Evolutionary conservation across 208 protist genomes (phyloP).

Genomic region (Angomonas ambiguus): DNA sequence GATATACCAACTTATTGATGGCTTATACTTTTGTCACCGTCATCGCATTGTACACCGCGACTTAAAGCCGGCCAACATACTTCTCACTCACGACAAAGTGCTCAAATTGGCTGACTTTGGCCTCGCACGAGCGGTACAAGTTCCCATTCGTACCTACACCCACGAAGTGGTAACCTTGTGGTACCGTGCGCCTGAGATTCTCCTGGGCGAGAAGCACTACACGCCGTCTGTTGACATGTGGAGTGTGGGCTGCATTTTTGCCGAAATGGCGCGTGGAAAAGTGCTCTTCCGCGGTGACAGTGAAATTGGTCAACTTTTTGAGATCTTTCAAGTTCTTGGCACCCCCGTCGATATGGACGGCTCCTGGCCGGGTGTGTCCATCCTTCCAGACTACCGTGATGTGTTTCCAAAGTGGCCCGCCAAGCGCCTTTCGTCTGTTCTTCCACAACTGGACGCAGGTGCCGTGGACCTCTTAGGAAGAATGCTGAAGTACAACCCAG

Average conservation of each 20-base stretch:
- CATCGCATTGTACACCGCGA: constrained; percentile 94
- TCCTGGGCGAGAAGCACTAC: constrained; percentile 99
- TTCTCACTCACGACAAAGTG: constrained; percentile 77
- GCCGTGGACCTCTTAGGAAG: constrained; percentile 76
- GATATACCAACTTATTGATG: constrained; percentile 90
- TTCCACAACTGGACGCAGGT: constrained; percentile 77
- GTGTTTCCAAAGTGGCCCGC: constrained; percentile 93
- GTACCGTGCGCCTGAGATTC: constrained; percentile 99
- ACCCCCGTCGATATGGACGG: constrained; percentile 92
- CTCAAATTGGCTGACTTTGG: constrained; percentile 96
- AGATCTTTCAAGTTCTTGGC: constrained; percentile 97
- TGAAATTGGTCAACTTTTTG: constrained; percentile 97
- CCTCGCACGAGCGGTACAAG: constrained; percentile 97
- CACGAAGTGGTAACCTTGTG: constrained; percentile 99
- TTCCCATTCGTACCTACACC: constrained; percentile 98
- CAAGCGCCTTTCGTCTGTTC: constrained; percentile 56
- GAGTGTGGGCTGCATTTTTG: constrained; percentile 99
- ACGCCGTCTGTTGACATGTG: constrained; percentile 99
- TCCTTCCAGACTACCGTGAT: constrained; percentile 96
- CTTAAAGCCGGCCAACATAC: constrained; percentile 95
- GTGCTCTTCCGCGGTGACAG: constrained; percentile 98
- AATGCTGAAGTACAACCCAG: constrained; percentile 90
- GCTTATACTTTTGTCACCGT: constrained; percentile 91
- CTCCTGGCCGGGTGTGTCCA: constrained; percentile 97
- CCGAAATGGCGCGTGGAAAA: constrained; percentile 93